Evolutionary conservation across 805 yeast genomes (phyloP), one percentile per base, ranked within the genome.

Genomic region (Candida gorgasii): DNA sequence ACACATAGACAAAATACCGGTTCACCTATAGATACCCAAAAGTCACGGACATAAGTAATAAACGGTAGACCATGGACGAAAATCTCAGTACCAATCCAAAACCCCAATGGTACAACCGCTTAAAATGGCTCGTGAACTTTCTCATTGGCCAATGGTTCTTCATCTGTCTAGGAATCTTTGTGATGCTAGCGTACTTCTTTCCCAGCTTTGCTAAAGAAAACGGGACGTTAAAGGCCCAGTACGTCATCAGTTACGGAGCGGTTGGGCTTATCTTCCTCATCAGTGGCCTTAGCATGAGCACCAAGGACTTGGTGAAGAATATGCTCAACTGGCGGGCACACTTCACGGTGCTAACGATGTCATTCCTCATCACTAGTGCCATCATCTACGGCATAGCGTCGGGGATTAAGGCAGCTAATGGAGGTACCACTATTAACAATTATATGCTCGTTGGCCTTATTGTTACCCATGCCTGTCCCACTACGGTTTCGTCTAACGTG

Each of bases 401-500:
- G 42, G 95, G 86, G 0, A 80, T 88, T 20, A 73, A 75, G 48
- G 69, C 68, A 3, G 79, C 93, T 0, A 46, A 75, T 46, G 44
- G 75, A 42, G 48, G 40, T 8, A 24, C 30, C 8, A 36, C 45
- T 16, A 80, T 86, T 46, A 83, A 82, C 51, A 73, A 77, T 24
- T 88, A 93, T 88, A 75, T 88, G 51, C 66, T 89, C 16, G 85
- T 85, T 11, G 97, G 97, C 0, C 62, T 89, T 45, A 78, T 89
- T 14, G 84, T 88, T 35, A 86, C 96, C 2, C 86, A 87, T 22
- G 78, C 92, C 9, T 86, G 95, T 60, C 97, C 97, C 20, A 89
- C 97, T 7, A 89, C 97, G 0, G 95, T 89, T 14, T 80, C 90
- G 0, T 88, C 96, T 1, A 89, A 89, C 58, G 96, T 89, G 20